Conservation (phyloP, 768 basidiomycete species). For the Termitomyces sp. region DNA sequence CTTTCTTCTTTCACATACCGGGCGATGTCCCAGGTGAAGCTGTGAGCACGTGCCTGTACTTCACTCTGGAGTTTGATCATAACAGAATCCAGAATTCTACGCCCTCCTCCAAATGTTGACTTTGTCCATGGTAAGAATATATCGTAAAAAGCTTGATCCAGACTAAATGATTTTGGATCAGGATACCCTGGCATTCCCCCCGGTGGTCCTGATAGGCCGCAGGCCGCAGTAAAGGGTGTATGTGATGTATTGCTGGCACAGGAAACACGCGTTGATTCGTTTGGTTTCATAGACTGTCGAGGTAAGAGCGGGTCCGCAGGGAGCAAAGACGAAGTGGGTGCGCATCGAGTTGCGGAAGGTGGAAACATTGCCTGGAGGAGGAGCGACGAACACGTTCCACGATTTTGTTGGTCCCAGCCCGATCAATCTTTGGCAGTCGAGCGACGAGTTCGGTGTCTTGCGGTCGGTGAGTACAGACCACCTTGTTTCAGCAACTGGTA, state of each 20-base stretch:
- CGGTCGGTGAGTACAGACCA: slow-evolving; percentile 50
- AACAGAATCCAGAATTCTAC: slow-evolving; percentile 54
- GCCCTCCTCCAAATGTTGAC: slow-evolving; percentile 86
- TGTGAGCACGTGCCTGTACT: slow-evolving; percentile 31
- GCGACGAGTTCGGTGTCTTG: slow-evolving; percentile 68
- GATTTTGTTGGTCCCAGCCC: slow-evolving; percentile 84
- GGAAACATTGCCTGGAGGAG: slow-evolving; percentile 75
- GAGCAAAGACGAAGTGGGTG: slow-evolving; percentile 90
- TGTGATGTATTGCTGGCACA: slow-evolving; percentile 27
- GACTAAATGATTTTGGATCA: slow-evolving; percentile 16
- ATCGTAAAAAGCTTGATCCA: neutral
- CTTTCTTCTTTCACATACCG: neutral
- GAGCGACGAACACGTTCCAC: slow-evolving; percentile 65
- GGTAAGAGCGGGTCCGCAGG: slow-evolving; percentile 68
- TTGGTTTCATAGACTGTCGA: slow-evolving; percentile 70
- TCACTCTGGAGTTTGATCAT: slow-evolving; percentile 16
- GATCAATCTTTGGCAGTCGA: slow-evolving; percentile 77
- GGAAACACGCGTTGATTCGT: slow-evolving; percentile 8
- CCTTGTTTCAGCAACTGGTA: slow-evolving; percentile 3
- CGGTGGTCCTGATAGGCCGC: slow-evolving; percentile 68
- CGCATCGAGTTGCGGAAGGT: slow-evolving; percentile 89
- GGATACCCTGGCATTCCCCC: slow-evolving; percentile 90
- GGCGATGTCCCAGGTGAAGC: slow-evolving; percentile 41
- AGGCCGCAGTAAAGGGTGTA: slow-evolving; percentile 85
- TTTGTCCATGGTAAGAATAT: slow-evolving; percentile 68